Conservation (phyloP, 129 eudicot genomes). For the Erigeron canadensis region DNA sequence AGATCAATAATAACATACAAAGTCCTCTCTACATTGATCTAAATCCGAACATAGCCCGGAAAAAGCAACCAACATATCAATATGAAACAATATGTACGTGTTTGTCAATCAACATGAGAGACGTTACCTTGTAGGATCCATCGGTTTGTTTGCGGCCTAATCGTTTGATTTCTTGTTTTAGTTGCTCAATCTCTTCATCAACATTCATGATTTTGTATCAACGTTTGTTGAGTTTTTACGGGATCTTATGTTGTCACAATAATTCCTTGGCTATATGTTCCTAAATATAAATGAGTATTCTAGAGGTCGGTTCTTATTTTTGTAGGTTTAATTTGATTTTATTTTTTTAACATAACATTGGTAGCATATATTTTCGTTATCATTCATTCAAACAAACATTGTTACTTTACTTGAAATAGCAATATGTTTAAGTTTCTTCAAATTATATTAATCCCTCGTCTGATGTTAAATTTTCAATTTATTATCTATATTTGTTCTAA, state of each 20-base stretch:
- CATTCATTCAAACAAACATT: too few species aligned
- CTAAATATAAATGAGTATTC: background rate
- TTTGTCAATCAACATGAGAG: background rate
- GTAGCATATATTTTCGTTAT: too few species aligned
- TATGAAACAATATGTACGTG: background rate
- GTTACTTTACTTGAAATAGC: too few species aligned
- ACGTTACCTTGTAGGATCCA: conserved; percentile 82
- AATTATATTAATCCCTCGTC: too few species aligned
- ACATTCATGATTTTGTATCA: conserved; percentile 67
- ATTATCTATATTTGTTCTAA: too few species aligned
- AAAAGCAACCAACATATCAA: background rate
- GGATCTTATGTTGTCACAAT: conserved; percentile 13
- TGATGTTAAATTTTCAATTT: too few species aligned
- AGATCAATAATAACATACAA: background rate
- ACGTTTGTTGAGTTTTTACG: conserved; percentile 21
- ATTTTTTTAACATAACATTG: too few species aligned
- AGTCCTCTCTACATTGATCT: background rate
- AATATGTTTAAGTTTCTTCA: too few species aligned
- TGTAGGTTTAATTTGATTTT: too few species aligned
- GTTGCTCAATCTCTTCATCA: conserved; percentile 80
- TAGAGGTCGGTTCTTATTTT: too few species aligned
- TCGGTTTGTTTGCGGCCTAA: conserved; percentile 74
- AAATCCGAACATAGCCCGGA: background rate
- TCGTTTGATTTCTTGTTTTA: conserved; percentile 83
- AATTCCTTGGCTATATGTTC: too few species aligned